Evolutionary conservation across 805 yeast genomes (phyloP), one percentile per base, ranked within the genome.

Genomic region (Saccharomycopsis oosterbeekiorum): DNA sequence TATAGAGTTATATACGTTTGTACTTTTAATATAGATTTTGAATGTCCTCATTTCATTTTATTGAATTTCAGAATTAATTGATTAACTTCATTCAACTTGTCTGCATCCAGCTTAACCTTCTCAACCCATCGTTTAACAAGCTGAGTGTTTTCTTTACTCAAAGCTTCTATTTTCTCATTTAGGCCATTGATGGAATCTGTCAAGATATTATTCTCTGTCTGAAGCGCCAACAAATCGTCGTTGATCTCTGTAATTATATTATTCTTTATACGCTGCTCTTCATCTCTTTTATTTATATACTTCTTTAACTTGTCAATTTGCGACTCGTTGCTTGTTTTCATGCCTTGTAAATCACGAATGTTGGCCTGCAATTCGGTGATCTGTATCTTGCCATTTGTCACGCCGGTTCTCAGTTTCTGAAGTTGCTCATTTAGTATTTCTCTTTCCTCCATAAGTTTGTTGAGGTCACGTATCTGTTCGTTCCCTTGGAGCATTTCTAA

Each of bases 141-240:
- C 10, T 73, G 72, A 6, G 77, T 74, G 66, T 84, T 82, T 63
- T 85, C 89, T 15, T 63, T 65, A 59, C 72, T 75, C 29, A 84
- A 67, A 34, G 71, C 68, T 1, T 66, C 61, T 5, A 59, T 26
- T 53, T 59, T 59, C 2, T 62, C 64, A 53, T 3, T 70, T 70
- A 12, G 60, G 65, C 53, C 53, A 21, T 17, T 24, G n/a, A 47
- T 26, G 1, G 53, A 47, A 47, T 47, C 53, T 9, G 53, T 26
- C 59, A 78, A 64, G 55, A 83, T 76, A 62, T 80, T 81, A 41
- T 75, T 74, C 68, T 86, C 91, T 50, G 89, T 83, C 59, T 82
- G 80, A 63, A 78, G 68, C 0, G 84, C 78, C 19, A 88, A 74
- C 36, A 85, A 74, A 67, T 88, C 94, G 68, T 89, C 92, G 62